These are phyloP conservation scores for Dysphania ambrosioides DNA, from an alignment of 148 eudicot genomes.

Conservation along the genomic window DNA sequence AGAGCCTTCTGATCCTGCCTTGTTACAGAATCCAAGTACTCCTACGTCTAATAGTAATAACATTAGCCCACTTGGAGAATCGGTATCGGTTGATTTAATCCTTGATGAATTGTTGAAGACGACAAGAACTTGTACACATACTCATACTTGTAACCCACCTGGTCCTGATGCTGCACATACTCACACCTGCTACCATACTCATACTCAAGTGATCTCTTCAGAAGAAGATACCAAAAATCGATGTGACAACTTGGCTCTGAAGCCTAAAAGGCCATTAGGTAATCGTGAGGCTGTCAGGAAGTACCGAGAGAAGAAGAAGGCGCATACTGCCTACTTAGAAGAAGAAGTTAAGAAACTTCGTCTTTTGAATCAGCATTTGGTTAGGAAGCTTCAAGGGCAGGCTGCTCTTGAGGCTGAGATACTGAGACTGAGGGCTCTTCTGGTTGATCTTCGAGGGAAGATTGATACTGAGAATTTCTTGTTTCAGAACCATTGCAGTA, in stretches of 20 bases:
- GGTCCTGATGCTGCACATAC: slow-evolving; percentile 56
- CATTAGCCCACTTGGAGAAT: neutral
- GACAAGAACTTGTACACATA: slow-evolving; percentile 51
- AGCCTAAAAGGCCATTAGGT: slow-evolving; percentile 39
- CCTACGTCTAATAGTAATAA: slow-evolving; percentile 13
- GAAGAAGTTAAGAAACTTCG: slow-evolving; percentile 59
- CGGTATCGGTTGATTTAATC: slow-evolving; percentile 35
- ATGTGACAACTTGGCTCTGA: slow-evolving; percentile 4
- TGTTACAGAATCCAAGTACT: slow-evolving; percentile 32
- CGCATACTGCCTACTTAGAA: slow-evolving; percentile 54
- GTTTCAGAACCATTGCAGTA: slow-evolving; percentile 32
- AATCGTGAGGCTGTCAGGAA: slow-evolving; percentile 72
- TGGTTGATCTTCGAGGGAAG: slow-evolving; percentile 43
- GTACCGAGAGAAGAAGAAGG: slow-evolving; percentile 72
- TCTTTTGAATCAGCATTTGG: slow-evolving; percentile 42
- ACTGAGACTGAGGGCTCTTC: slow-evolving; percentile 41
- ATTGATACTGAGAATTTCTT: slow-evolving; percentile 38
- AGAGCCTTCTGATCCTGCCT: slow-evolving; percentile 38
- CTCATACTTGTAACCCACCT: slow-evolving; percentile 63
- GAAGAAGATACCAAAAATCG: slow-evolving; percentile 26
- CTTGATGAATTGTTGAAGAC: slow-evolving; percentile 48
- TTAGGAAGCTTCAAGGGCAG: slow-evolving; percentile 43
- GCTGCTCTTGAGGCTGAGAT: slow-evolving; percentile 47
- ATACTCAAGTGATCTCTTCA: slow-evolving; percentile 43
- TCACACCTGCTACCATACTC: slow-evolving; percentile 63